Conservation (phyloP, 1,139 yeast genomes). For the Nakaseomyces glabratus region DNA sequence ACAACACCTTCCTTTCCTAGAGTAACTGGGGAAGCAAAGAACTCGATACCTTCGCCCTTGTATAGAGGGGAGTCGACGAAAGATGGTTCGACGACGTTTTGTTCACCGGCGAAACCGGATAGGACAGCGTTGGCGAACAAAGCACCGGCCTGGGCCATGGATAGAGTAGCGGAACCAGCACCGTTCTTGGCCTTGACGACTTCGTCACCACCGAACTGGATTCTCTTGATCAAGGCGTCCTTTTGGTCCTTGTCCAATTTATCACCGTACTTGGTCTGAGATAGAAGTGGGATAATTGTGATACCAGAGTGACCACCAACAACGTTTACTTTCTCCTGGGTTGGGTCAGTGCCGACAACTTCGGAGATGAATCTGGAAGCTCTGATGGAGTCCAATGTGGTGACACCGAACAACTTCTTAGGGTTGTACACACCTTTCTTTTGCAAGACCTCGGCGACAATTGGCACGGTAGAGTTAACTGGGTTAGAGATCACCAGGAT, state of each 20-base stretch:
- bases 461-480: conserved; percentile 97
- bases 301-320: conserved; percentile 99
- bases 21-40: conserved; percentile 87
- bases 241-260: conserved; percentile 45
- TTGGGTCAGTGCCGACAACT: conserved; percentile 45
- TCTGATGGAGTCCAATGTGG: conserved; percentile 91
- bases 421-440: conserved; percentile 84
- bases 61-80: conserved; percentile 75
- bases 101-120: conserved; percentile 63
- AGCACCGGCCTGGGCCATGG: conserved; percentile 99
- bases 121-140: conserved; percentile 84
- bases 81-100: conserved; percentile 67
- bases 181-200: conserved; percentile 98
- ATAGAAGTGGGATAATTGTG: conserved; percentile 91
- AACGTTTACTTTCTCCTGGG: conserved; percentile 66
- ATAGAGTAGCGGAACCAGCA: conserved; percentile 97
- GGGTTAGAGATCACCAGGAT: conserved; percentile 90
- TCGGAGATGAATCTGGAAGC: conserved; percentile 81
- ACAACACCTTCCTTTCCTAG: conserved; percentile 86
- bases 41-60: conserved; percentile 77
- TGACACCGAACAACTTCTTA: conserved; percentile 88
- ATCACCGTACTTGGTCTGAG: conserved; percentile 51
- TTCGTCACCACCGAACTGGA: conserved; percentile 98
- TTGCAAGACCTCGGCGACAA: conserved; percentile 90
- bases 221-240: conserved; percentile 78